These are phyloP conservation scores for Hirsutella thompsonii DNA, from an alignment of 2,329 filamentous ascomycete species.

Conservation along the genomic window DNA sequence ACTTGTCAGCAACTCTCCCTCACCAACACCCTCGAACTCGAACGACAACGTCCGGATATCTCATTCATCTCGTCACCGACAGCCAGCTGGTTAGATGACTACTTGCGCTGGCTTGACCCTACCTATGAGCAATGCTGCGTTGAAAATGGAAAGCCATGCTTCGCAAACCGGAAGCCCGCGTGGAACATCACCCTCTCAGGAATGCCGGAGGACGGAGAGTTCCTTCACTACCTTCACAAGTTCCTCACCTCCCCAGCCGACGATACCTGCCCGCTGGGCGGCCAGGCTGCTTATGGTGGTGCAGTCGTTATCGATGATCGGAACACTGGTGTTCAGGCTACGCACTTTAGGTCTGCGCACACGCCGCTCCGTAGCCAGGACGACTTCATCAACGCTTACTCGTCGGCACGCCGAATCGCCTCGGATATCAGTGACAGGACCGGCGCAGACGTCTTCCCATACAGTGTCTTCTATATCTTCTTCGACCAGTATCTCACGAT, in stretches of 20 bases:
- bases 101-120: conserved; percentile 92
- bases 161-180: conserved; percentile 58
- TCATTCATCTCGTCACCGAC: conserved; percentile 82
- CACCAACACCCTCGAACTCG: conserved; percentile 83
- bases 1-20: conserved; percentile 76
- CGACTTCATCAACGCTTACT: conserved; percentile 88
- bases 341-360: conserved; percentile 85
- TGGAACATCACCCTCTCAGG: conserved; percentile 86
- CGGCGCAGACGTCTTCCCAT: conserved; percentile 79
- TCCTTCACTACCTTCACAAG: conserved; percentile 70
- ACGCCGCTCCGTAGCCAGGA: conserved; percentile 75
- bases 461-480: conserved; percentile 97
- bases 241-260: conserved; percentile 74
- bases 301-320: conserved; percentile 68
- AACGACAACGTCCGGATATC: conserved; percentile 76
- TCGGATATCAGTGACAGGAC: conserved; percentile 59
- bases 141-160: conserved; percentile 61
- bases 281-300: conserved; percentile 74
- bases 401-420: conserved; percentile 78
- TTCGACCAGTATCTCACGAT: conserved; percentile 94
- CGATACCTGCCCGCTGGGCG: conserved; percentile 76
- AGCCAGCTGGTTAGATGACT: conserved; percentile 95
- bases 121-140: conserved; percentile 59
- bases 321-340: conserved; percentile 58
- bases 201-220: conserved; percentile 91